Base-by-base conservation (phyloP, 164 flowering plant genomes). In the Stephania japonica region DNA sequence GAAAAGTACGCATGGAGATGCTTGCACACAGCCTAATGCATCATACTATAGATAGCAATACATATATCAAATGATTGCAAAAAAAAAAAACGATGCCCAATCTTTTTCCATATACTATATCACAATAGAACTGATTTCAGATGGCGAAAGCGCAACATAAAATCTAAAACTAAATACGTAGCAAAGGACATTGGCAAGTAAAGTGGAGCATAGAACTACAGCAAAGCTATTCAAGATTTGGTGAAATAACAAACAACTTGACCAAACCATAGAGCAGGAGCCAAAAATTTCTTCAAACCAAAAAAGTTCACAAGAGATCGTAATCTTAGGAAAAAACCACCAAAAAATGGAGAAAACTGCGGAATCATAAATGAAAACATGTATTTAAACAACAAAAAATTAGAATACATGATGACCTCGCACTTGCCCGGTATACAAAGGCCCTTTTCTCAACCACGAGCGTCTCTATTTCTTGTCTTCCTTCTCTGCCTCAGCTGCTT, bases 401-500 rank as follows among this genome's bases (percentile, higher is more conserved):
- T 8, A 23, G 67, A 26, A 21, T 61, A 8, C 64, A 61, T 19
- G 64, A 61, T 5, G 5, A 4, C 25, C 64, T 47, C 9, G 53
- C 6, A 61, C 32, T 63, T 24, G 11, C 66, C 66, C 66, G 23
- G 25, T 63, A 21, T 63, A 14, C 27, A 7, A 23, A 21, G 3
- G 14, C 24, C 13, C 13, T 63, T 63, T 23, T 63, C 25, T 24
- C 8, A 21, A 63, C 66, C 66, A 5, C 13, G 0, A 9, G 12
- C 25, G 2, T 21, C 67, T 59, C 75, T 82, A 87, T 38, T 87
- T 87, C 85, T 87, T 87, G 75, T 87, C 90, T 26, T 87, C 90
- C 78, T 87, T 87, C 71, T 87, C 90, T 27, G 88, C 90, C 74
- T 87, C 90, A 0, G 89, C 89, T 25, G 89, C 87, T 78, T 78